Evolutionary conservation across 805 yeast genomes (phyloP), one percentile per base, ranked within the genome.

Genomic region (Wickerhamomyces ciferrii): DNA sequence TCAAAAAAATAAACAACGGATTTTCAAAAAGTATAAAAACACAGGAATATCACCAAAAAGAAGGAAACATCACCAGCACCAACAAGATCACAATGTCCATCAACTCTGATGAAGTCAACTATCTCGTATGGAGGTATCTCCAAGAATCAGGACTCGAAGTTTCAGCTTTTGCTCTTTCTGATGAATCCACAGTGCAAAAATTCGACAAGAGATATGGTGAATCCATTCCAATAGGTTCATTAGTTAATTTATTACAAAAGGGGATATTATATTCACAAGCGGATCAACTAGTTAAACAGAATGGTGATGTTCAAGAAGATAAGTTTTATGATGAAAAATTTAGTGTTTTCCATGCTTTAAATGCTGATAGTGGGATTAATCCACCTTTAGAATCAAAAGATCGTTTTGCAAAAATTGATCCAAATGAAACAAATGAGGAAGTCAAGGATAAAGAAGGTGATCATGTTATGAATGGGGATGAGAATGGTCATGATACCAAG

Each of bases 91-190:
- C 7, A 6, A 88, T 89, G 96, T 84, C 96, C 23, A 68, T 92
- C 42, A 78, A 94, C 5, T 84, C 94, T 47, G 81, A 77, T 47
- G 96, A 90, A 65, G 76, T 92, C 45, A 94, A 92, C 70, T 92
- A 92, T 61, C 75, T 94, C 55, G 79, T 92, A 45, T 94, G 97
- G 96, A 70, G 97, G 50, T 94, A 92, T 60, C 73, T 90, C 35
- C 96, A 89, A 60, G 98, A 94, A 62, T 71, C 83, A 6, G 95
- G 95, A 3, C 72, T 62, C 36, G 91, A 87, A 43, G 72, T 87
- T 19, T 73, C 94, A 2, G 90, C 96, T 0, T 80, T 76, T 57
- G 95, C 97, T 0, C 66, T 94, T 25, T 87, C 85, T 51, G 84
- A 86, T 53, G 91, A 87, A 53, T 71, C 92, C 1, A 68, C 75